phyloP scores from a whole-genome alignment of 2,329 filamentous ascomycete genomes.

The Cercospora brassicicola region DNA sequence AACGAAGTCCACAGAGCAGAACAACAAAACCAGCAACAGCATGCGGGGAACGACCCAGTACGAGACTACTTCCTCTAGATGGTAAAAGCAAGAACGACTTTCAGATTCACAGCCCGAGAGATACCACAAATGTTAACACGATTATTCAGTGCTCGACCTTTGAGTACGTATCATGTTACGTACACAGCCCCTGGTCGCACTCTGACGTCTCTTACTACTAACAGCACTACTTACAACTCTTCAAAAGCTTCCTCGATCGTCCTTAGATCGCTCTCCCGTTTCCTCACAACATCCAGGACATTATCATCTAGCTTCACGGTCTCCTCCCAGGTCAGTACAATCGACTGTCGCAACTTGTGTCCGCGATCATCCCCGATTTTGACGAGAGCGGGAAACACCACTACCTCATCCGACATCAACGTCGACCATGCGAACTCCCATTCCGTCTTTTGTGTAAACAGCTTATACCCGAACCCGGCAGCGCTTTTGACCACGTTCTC shows the following conservation, averaged over 20 bases:
- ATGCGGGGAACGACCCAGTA: constrained; percentile 69
- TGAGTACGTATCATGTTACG: constrained; percentile 5
- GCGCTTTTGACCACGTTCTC: constrained; percentile 20
- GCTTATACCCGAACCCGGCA: constrained; percentile 23
- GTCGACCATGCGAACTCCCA: constrained; percentile 28
- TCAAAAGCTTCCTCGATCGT: constrained; percentile 3
- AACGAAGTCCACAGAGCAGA: constrained; percentile 85
- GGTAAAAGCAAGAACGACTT: constrained; percentile 43
- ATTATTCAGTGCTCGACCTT: constrained; percentile 6
- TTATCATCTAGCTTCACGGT: constrained; percentile 11
- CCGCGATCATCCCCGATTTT: constrained; percentile 23
- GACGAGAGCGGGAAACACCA: constrained; percentile 25
- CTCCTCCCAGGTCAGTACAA: constrained; percentile 18
- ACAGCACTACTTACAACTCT: neutral
- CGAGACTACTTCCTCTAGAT: constrained; percentile 65
- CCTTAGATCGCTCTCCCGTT: constrained; percentile 6
- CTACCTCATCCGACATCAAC: constrained; percentile 20
- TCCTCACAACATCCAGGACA: constrained; percentile 18
- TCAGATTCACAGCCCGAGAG: neutral
- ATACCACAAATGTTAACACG: constrained; percentile 11
- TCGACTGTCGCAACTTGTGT: constrained; percentile 17
- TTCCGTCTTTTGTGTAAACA: constrained; percentile 24
- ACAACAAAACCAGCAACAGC: constrained; percentile 58
- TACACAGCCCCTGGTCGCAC: neutral
- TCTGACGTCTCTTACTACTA: neutral